phyloP scores from a whole-genome alignment of 2,329 filamentous ascomycete species.

The Colletotrichum gigasporum region DNA sequence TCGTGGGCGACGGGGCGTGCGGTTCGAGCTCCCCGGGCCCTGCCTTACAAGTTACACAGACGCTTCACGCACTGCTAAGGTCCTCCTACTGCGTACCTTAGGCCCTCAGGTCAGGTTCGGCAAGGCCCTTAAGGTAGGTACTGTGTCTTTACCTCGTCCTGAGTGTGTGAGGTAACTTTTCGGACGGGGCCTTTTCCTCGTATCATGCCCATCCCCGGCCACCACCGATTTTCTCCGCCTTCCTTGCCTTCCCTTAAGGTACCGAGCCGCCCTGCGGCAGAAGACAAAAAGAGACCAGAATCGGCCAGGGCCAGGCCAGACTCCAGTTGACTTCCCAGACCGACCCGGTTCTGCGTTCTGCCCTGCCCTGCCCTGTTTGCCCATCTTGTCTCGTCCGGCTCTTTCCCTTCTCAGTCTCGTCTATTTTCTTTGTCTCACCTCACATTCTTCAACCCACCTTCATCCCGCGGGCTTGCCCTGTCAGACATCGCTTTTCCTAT shows the following conservation, averaged over 20 bases:
- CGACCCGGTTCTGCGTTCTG: too few species aligned
- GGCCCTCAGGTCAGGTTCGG: too few species aligned
- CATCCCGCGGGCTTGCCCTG: background rate
- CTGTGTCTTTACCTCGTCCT: background rate
- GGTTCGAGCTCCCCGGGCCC: slow-evolving; percentile 6
- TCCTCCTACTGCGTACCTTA: background rate
- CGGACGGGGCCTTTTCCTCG: slow-evolving; percentile 11
- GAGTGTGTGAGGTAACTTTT: slow-evolving; percentile 22
- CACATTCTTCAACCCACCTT: slow-evolving; percentile 22
- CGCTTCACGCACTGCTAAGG: background rate
- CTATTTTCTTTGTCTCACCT: slow-evolving; percentile 27
- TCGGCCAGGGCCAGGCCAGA: slow-evolving; percentile 11
- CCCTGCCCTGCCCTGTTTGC: too few species aligned
- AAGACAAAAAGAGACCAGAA: slow-evolving; percentile 6
- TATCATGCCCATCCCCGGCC: slow-evolving; percentile 16
- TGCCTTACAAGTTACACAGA: background rate
- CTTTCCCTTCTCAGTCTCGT: slow-evolving; percentile 4
- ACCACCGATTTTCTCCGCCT: slow-evolving; percentile 4
- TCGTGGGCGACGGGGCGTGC: background rate
- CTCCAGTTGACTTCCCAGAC: too few species aligned
- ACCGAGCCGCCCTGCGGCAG: too few species aligned
- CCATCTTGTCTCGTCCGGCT: slow-evolving; percentile 3
- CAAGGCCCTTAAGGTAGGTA: background rate
- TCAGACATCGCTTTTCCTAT: background rate
- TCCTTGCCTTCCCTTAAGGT: too few species aligned